Base-by-base conservation (phyloP, 78 protist genomes). In the Chrysochromulina tobinii region DNA sequence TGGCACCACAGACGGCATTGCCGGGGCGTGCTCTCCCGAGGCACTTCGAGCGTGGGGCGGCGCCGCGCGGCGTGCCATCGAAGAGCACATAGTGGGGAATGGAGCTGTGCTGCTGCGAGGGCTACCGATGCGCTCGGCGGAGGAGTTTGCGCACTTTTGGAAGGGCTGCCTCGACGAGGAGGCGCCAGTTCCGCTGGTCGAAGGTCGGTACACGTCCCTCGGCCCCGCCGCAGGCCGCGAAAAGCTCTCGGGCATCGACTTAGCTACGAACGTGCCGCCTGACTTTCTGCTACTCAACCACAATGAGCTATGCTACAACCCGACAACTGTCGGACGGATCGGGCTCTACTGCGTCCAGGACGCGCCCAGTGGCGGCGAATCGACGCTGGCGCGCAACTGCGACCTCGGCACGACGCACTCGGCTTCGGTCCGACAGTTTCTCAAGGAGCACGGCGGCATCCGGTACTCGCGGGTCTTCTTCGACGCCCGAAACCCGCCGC, bases 301-400 rank as follows among this genome's bases (percentile, higher is more conserved):
- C 87, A 81, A 81, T 23, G 87, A 81, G 66, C 55, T 81, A 14
- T 81, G 87, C 66, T 81, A 81, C 66, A 81, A 81, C 66, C 87
- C 87, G 53, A 2, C 7, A 8, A 81, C 87, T 14, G 66, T 81
- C 50, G 87, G 23, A 18, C 66, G 67, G 51, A 81, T 81, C 61
- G 61, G 67, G 68, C 87, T 81, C 51, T 81, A 81, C 87, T 81
- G 87, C 87, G 66, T 53, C 17, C 53, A 17, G 87, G 53, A 17
- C 50, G 87, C 87, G 68, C 67, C 68, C 25, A 51, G 15, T 7
- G 66, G 87, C 64, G 87, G 87, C 50, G 67, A 81, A 18, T 20
- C 87, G 15, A 53, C 48, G 51, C 21, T 81, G 51, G 87, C 87
- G 66, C 61, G 87, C 68, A 81, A 81, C 87, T 6, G 20, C n/a